Base-by-base conservation (phyloP, 2,329 filamentous ascomycete species). In the Alternaria sp. region DNA sequence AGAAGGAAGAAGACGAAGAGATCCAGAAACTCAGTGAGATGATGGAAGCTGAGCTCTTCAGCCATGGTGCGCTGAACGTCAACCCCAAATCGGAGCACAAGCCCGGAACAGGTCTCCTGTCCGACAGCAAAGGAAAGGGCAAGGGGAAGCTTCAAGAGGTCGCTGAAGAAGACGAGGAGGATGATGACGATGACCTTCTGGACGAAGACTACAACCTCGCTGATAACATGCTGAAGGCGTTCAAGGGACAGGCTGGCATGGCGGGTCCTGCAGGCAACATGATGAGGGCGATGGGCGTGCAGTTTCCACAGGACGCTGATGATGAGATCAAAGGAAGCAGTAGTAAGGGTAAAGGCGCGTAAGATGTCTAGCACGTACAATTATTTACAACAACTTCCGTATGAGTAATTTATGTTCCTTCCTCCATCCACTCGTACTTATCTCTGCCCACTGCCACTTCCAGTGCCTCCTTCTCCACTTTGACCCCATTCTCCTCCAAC, bases 161-260 rank as follows among this genome's bases (percentile, higher is more conserved):
- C 17, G 63, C 67, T 5, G 70, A 73, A 11, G 71, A 84, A 23
- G 82, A 87, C 43, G 58, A 73, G 3, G 84, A 69, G 6, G 66
- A 85, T 3, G 84, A 86, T 9, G 83, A 83, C 10, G 81, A 79
- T 3, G 78, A 79, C 25, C 69, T 87, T 0, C 89, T 91, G 57
- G 86, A 96, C 66, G 88, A 96, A 26, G 92, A 98, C 76, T 91
- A 93, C 70, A 95, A 96, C 65, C 84, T 99, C 23, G 93, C 92
- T 17, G 93, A 91, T 78, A 98, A 98, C 74, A 84, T 99, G 58
- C 84, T 99, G 1, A 93, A 97, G 78, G 95, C 93, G 72, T 94
- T 99, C 81, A 96, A 97, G 76, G 90, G 92, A 15, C 95, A 98
- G 78, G 93, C 85, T 17, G 96, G 96, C 12, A 88, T 91, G 83